Evolutionary conservation across 768 basidiomycete species (phyloP).

Genomic region (Boletus bicolor): DNA sequence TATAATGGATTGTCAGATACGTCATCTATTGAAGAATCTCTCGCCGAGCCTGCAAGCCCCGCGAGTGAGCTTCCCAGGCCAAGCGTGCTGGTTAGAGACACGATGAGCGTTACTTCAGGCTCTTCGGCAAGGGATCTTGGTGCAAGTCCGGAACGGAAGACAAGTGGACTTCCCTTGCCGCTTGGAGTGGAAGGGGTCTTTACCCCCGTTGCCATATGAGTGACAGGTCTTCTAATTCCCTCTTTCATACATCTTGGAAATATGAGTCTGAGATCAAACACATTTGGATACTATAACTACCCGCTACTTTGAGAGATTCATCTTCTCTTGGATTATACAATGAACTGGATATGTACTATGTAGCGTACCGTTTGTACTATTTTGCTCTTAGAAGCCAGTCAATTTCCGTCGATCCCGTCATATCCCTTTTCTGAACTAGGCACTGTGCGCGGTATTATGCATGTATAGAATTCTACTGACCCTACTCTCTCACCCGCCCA

Average conservation of each 20-base stretch:
- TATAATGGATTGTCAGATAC: constrained; percentile 32
- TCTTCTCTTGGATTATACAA: constrained; percentile 7
- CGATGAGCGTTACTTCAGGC: constrained; percentile 27
- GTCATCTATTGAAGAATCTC: constrained; percentile 37
- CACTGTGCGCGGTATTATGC: neutral
- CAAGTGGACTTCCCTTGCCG: constrained; percentile 9
- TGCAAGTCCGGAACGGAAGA: constrained; percentile 30
- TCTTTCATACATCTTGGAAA: constrained; percentile 3
- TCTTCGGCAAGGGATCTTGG: constrained; percentile 26
- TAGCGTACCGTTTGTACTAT: constrained; percentile 29
- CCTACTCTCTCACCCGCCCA: neutral
- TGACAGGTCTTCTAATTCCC: constrained; percentile 17
- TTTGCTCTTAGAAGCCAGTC: constrained; percentile 21
- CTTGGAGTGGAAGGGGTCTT: constrained; percentile 19
- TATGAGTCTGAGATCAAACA: constrained; percentile 8
- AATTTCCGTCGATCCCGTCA: constrained; percentile 17
- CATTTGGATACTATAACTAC: constrained; percentile 16
- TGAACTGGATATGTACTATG: constrained; percentile 21
- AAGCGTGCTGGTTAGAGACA: constrained; percentile 31
- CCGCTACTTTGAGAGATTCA: constrained; percentile 2
- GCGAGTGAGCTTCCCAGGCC: constrained; percentile 26
- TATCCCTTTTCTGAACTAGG: neutral
- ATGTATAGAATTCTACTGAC: neutral
- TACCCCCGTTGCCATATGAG: constrained; percentile 30
- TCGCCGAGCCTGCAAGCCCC: constrained; percentile 34